Evolutionary conservation across 192 early-diverging fungal genomes (phyloP), one percentile per base, ranked within the genome.

Genomic region (Rhizophlyctis rosea): DNA sequence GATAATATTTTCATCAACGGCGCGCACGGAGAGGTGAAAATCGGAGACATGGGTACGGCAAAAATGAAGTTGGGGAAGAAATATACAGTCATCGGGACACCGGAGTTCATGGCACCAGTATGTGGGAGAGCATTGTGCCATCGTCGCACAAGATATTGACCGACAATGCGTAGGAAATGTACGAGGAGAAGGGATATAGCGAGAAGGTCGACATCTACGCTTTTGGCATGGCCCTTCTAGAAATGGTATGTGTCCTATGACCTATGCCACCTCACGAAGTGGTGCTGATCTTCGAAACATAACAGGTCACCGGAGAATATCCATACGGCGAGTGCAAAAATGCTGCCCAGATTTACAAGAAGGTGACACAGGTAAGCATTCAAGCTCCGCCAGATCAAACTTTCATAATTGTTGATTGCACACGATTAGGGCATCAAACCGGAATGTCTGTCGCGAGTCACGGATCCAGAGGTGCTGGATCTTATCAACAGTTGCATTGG

Each of bases 1-100:
- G 90, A 91, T 61, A 91, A 91, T 50, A 91, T 91, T 52, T 91
- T 91, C 58, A 91, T 91, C 59, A 91, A 91, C 70, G 89, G 89
- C 25, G 85, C 86, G 1, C 87, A 91, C 68, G 89, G 89, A 3
- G 88, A 88, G 63, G 87, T 88, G 55, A 91, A 91, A 65, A 90
- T 91, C 64, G 89, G 89, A 31, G 89, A 91, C 65, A 87, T 91
- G 83, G 89, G 89, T 24, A 88, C 87, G 18, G 90, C 90, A 24
- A 88, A 90, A 63, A 90, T 92, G 90, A 92, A 90, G 61, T 67
- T 86, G 50, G 88, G 88, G 55, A 90, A 91, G 60, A 88, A 90
- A 61, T 91, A 90, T 59, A 91, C 88, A 1, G 81, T 91, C 28
- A 89, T 92, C 59, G 90, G 90, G n/a, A 90, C 88, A 1, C 88